phyloP scores from a whole-genome alignment of 2,329 filamentous ascomycete species.

The Dissoconium aciculare region DNA sequence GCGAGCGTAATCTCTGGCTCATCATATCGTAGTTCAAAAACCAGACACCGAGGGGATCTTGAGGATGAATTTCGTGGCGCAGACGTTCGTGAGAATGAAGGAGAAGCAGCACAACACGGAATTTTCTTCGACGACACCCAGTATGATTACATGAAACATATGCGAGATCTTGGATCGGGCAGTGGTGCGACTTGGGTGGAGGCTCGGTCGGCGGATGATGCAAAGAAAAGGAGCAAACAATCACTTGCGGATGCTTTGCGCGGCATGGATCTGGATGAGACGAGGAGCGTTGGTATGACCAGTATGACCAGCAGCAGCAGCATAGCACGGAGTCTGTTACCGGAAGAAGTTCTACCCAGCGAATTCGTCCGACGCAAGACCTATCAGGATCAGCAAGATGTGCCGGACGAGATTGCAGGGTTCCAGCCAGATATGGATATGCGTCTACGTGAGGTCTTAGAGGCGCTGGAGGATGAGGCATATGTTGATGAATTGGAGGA shows the following conservation, averaged over 20 bases:
- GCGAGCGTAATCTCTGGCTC: slow-evolving; percentile 23
- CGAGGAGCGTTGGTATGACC: slow-evolving; percentile 28
- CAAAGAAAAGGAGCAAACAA: slow-evolving; percentile 53
- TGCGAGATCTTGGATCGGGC: slow-evolving; percentile 61
- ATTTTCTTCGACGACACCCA: slow-evolving; percentile 88
- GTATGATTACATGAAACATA: slow-evolving; percentile 99
- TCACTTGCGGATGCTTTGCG: slow-evolving; percentile 70
- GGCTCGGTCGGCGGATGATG: slow-evolving; percentile 37
- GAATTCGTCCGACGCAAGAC: slow-evolving; percentile 62
- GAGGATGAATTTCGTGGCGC: slow-evolving; percentile 58
- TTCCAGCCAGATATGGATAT: slow-evolving; percentile 99
- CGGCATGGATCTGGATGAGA: slow-evolving; percentile 34
- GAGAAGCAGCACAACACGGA: slow-evolving; percentile 86
- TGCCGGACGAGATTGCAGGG: slow-evolving; percentile 80
- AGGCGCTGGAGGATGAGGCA: slow-evolving; percentile 87
- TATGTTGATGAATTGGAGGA: slow-evolving; percentile 80
- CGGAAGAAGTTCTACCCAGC: slow-evolving; percentile 61
- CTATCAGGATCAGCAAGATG: slow-evolving; percentile 84
- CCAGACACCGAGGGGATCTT: slow-evolving; percentile 50
- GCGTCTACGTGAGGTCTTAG: slow-evolving; percentile 72
- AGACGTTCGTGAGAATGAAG: slow-evolving; percentile 71
- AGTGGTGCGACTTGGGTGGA: slow-evolving; percentile 70
- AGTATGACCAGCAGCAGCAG: slow-evolving; percentile 27
- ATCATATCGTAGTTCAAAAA: slow-evolving; percentile 18
- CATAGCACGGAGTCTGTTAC: slow-evolving; percentile 37